A percentile compares a stretch with the other conserved stretches of the same genome.
Evolutionary conservation across 495 filamentous ascomycete genomes (phyloP).

Genomic region (Neurospora cerealis): DNA sequence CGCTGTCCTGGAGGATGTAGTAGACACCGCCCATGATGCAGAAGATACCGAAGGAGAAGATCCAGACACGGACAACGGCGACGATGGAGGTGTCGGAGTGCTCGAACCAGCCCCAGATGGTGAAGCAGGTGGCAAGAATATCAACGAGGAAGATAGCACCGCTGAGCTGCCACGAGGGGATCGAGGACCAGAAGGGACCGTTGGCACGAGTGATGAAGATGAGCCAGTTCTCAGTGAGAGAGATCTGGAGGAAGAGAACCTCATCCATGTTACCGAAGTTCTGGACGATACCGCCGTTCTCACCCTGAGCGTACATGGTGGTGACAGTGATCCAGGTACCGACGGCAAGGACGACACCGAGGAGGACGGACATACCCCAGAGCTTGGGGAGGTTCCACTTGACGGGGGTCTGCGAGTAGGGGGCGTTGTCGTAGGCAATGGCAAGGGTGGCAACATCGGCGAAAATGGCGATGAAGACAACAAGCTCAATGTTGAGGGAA

Average conservation of each 20-base stretch:
- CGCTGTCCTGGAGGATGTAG: constrained; percentile 66
- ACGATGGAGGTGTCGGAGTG: constrained; percentile 58
- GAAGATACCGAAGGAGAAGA: constrained; percentile 81
- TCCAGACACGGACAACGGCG: constrained; percentile 76
- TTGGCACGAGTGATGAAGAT: constrained; percentile 93
- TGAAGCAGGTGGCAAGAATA: constrained; percentile 73
- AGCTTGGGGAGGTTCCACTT: constrained; percentile 92
- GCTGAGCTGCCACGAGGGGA: constrained; percentile 72
- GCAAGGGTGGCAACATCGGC: constrained; percentile 88
- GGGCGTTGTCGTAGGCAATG: constrained; percentile 89
- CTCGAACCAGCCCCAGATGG: constrained; percentile 69
- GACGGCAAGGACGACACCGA: constrained; percentile 68
- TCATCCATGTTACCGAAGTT: constrained; percentile 74
- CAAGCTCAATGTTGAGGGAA: constrained; percentile 71
- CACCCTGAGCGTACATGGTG: constrained; percentile 58
- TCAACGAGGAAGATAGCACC: constrained; percentile 73
- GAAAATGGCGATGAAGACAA: constrained; percentile 91
- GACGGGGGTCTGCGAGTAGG: constrained; percentile 75
- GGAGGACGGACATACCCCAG: constrained; percentile 81
- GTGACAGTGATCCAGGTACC: constrained; percentile 79
- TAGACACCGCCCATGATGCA: constrained; percentile 47
- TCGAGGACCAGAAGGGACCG: constrained; percentile 74
- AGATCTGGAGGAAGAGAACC: constrained; percentile 83
- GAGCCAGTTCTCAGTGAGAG: constrained; percentile 88
- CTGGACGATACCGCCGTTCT: constrained; percentile 73